These are phyloP conservation scores for Trichoderma arundinaceum DNA, from an alignment of 2,329 filamentous ascomycete species.

Conservation along the genomic window DNA sequence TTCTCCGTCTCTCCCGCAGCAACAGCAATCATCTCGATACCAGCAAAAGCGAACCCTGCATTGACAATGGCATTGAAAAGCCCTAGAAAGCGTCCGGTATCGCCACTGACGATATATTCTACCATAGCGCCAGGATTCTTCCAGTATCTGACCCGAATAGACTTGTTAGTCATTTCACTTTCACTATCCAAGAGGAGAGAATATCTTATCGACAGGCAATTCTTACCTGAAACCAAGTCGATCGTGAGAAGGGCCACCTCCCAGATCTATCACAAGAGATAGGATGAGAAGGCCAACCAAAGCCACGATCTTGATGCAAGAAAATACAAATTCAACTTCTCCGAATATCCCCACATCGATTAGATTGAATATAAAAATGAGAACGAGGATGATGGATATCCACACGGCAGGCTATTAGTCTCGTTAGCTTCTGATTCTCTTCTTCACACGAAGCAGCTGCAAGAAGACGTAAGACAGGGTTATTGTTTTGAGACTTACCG, in stretches of 20 bases:
- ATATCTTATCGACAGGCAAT: neutral
- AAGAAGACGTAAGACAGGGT: neutral
- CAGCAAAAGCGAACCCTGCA: slow-evolving; percentile 71
- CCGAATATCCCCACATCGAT: slow-evolving; percentile 52
- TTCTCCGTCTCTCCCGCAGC: slow-evolving; percentile 66
- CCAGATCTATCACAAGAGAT: slow-evolving; percentile 71
- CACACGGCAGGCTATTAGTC: slow-evolving; percentile 51
- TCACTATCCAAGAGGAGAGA: neutral
- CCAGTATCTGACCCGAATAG: slow-evolving; percentile 52
- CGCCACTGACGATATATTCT: slow-evolving; percentile 49
- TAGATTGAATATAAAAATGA: slow-evolving; percentile 55
- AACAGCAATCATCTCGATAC: slow-evolving; percentile 69
- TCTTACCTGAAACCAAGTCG: slow-evolving; percentile 61
- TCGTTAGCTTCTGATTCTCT: neutral
- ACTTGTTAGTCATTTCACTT: neutral
- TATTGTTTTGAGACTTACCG: neutral
- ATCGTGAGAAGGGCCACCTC: slow-evolving; percentile 67
- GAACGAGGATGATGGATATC: slow-evolving; percentile 54
- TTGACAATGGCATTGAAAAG: slow-evolving; percentile 63
- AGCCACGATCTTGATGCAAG: slow-evolving; percentile 58
- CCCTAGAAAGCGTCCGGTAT: slow-evolving; percentile 66
- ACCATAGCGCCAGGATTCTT: slow-evolving; percentile 43
- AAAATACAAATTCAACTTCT: slow-evolving; percentile 59
- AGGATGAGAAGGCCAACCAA: slow-evolving; percentile 62
- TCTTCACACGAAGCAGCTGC: neutral